phyloP scores from a whole-genome alignment of 1,284 basidiomycete genomes.

The Porphyrellus sp. region DNA sequence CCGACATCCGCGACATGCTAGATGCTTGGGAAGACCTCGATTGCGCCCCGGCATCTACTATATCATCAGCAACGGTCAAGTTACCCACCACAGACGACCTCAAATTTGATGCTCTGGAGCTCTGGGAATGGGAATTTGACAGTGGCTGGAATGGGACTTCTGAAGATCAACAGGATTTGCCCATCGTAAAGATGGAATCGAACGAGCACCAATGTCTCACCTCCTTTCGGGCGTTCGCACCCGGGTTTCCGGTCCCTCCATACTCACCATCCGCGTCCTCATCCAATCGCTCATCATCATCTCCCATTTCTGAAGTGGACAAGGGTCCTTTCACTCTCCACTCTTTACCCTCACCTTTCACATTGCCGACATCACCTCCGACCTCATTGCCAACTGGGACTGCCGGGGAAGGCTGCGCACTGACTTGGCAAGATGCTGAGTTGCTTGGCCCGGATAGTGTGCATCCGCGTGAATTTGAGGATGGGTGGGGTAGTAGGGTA shows the following conservation, averaged over 20 bases:
- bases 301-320: slow-evolving; percentile 21
- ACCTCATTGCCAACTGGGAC: slow-evolving; percentile 9
- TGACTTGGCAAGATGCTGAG: slow-evolving; percentile 47
- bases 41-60: slow-evolving; percentile 31
- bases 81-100: slow-evolving; percentile 35
- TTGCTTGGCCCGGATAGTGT: slow-evolving; percentile 50
- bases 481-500: slow-evolving; percentile 36
- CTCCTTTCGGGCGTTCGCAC: slow-evolving; percentile 5
- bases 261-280: slow-evolving; percentile 22
- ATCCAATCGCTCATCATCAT: slow-evolving; percentile 18
- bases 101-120: slow-evolving; percentile 46
- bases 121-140: slow-evolving; percentile 49
- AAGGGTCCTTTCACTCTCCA: slow-evolving; percentile 16
- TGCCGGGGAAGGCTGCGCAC: slow-evolving; percentile 24
- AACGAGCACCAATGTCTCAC: slow-evolving; percentile 18
- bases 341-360: slow-evolving; percentile 17
- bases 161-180: slow-evolving; percentile 22
- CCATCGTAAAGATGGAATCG: slow-evolving; percentile 29
- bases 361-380: slow-evolving; percentile 4
- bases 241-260: slow-evolving; percentile 16
- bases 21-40: slow-evolving; percentile 65
- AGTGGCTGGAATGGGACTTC: slow-evolving; percentile 24
- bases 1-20: slow-evolving; percentile 57
- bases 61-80: slow-evolving; percentile 31
- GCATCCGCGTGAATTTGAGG: slow-evolving; percentile 44